phyloP scores from a whole-genome alignment of 257 asterid species.

The Gentiana dahurica region DNA sequence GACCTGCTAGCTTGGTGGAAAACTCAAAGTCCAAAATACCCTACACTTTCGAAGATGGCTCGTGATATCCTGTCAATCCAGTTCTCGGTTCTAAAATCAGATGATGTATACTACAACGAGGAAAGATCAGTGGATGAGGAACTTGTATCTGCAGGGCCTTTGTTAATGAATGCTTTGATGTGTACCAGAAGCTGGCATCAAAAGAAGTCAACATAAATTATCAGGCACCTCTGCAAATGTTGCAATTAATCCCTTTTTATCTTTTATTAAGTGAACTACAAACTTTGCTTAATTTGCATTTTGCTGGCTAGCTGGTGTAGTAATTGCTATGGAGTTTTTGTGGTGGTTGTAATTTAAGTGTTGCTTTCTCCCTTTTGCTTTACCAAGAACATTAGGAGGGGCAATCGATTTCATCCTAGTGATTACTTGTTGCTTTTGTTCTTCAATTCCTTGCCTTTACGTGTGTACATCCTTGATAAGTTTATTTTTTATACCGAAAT shows the following conservation, averaged over 20 bases:
- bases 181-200: constrained; percentile 14
- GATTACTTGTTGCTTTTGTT: too few relatives aligned
- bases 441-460: too few relatives aligned
- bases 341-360: not conserved
- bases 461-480: too few relatives aligned
- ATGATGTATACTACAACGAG: constrained; percentile 8
- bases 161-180: constrained; percentile 13
- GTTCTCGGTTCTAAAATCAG: constrained; percentile 8
- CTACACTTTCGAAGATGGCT: too few relatives aligned
- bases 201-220: not conserved
- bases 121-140: constrained; percentile 2
- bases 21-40: too few relatives aligned
- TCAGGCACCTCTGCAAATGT: not conserved
- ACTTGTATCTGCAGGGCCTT: not conserved
- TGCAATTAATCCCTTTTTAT: not conserved
- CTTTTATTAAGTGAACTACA: not conserved
- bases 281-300: not conserved
- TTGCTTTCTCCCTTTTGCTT: not conserved
- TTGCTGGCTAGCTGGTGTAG: not conserved
- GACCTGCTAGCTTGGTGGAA: not conserved
- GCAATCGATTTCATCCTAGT: too few relatives aligned
- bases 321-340: not conserved
- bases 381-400: not conserved
- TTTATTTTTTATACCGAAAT: too few relatives aligned
- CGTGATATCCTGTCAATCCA: constrained; percentile 5